These are phyloP conservation scores for Kalmusia sp. DNA, from an alignment of 2,329 filamentous ascomycete species.

Conservation along the genomic window DNA sequence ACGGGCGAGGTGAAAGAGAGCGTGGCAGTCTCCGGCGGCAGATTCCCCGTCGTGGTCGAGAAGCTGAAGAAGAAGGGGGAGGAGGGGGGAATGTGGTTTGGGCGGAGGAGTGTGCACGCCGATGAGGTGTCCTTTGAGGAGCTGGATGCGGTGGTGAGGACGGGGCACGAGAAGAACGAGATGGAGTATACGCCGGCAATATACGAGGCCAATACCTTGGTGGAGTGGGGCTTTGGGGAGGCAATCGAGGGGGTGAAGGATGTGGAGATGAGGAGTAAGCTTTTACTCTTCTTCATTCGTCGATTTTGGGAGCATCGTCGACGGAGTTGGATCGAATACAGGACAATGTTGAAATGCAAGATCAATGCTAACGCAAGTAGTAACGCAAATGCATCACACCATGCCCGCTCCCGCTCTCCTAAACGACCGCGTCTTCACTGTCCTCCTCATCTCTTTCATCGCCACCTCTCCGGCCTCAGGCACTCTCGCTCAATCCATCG, in stretches of 20 bases:
- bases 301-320: background rate
- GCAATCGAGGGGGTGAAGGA: conserved; percentile 32
- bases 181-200: conserved; percentile 65
- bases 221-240: conserved; percentile 50
- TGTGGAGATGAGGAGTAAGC: conserved; percentile 48
- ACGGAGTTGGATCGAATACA: background rate
- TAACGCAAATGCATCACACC: conserved; percentile 72
- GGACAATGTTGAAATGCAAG: too few species aligned
- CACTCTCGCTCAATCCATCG: conserved; percentile 53
- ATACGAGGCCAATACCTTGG: conserved; percentile 54
- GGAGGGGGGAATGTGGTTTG: conserved; percentile 66
- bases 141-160: conserved; percentile 66
- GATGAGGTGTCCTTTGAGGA: conserved; percentile 66
- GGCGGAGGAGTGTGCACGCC: conserved; percentile 64
- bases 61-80: conserved; percentile 24
- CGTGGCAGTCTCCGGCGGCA: background rate
- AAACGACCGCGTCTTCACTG: conserved; percentile 69
- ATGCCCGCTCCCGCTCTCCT: conserved; percentile 62
- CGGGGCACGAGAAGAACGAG: conserved; percentile 65
- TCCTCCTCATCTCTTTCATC: conserved; percentile 62
- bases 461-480: conserved; percentile 24
- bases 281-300: background rate
- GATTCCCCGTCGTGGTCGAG: conserved; percentile 1
- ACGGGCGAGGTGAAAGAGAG: conserved; percentile 4
- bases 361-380: conserved; percentile 24